Base-by-base conservation (phyloP, 768 basidiomycete species). In the Omphalotus guepiniiformis region DNA sequence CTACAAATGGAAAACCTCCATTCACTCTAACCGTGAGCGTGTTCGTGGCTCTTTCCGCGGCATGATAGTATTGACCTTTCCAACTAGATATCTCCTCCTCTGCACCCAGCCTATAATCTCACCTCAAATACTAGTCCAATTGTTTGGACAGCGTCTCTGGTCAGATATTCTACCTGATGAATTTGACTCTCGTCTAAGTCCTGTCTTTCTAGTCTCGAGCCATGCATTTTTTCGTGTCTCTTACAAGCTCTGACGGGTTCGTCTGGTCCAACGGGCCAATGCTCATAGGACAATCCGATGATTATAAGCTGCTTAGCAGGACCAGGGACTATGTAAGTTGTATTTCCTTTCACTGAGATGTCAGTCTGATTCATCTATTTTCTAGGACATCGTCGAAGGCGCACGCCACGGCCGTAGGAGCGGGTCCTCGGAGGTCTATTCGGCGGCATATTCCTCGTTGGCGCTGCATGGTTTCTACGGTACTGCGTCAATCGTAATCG, bases 31-130 rank as follows among this genome's bases (percentile, higher is more conserved):
- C 73, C 30, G 78, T 78, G 47, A 44, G 66, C 51, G 3, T 25
- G 43, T 42, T 15, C 32, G 26, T 15, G 35, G 29, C 3, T 26
- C 15, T 13, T 19, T 11, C n/a, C 32, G n/a, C 7, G 29, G 23
- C 35, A 25, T 28, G 12, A 8, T 5, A 2, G 3, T 27, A 12
- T 22, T 15, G 2, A 6, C 30, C 35, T 13, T 26, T 36, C 1
- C 11, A 16, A 2, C 2, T 26, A 79, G 77, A 63, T 79, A 6
- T 71, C 74, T 1, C 78, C 78, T 6, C 66, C 75, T 1, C 59
- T 72, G 6, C 76, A 77, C 56, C 75, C 79, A 0, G 76, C 78
- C 5, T 69, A 65, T 46, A 78, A 77, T 54, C 68, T 79, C 50
- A 76, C 75, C 3, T 68, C 67, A n/a, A 54, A 66, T 19, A 60